A percentile compares a stretch with the other conserved stretches of the same genome.
Conservation (phyloP, 2,329 filamentous ascomycete genomes). For the Ophiosphaerella herpotricha region DNA sequence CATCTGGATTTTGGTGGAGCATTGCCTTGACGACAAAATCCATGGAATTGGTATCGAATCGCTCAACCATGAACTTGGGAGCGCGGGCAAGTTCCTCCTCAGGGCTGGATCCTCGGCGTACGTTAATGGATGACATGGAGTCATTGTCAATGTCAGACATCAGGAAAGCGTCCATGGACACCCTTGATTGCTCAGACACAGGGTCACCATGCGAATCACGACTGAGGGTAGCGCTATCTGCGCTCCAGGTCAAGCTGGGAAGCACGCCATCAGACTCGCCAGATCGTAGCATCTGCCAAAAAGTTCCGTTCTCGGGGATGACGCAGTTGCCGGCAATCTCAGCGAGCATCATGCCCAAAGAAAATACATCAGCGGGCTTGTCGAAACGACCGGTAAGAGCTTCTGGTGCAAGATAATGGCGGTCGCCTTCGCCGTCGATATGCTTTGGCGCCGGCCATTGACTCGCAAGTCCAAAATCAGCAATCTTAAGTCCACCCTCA, state of each 20-base stretch:
- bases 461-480: slow-evolving; percentile 82
- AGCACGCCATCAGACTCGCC: slow-evolving; percentile 83
- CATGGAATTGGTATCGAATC: slow-evolving; percentile 72
- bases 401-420: slow-evolving; percentile 94
- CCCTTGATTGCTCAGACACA: slow-evolving; percentile 23
- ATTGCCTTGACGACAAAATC: slow-evolving; percentile 87
- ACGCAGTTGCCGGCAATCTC: slow-evolving; percentile 94
- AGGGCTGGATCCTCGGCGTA: slow-evolving; percentile 30
- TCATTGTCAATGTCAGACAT: slow-evolving; percentile 46
- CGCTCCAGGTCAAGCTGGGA: slow-evolving; percentile 82
- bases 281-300: slow-evolving; percentile 86
- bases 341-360: slow-evolving; percentile 89
- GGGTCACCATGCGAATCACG: slow-evolving; percentile 67
- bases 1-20: slow-evolving; percentile 74
- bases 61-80: slow-evolving; percentile 87
- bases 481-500: slow-evolving; percentile 82
- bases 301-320: slow-evolving; percentile 87
- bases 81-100: slow-evolving; percentile 66
- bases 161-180: slow-evolving; percentile 29
- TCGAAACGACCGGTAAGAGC: slow-evolving; percentile 85
- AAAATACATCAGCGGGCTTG: slow-evolving; percentile 91
- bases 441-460: slow-evolving; percentile 74
- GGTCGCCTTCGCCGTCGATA: slow-evolving; percentile 90
- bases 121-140: slow-evolving; percentile 45
- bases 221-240: slow-evolving; percentile 66